Conservation (phyloP, 306 rosid species). For the Quercus bicolor region DNA sequence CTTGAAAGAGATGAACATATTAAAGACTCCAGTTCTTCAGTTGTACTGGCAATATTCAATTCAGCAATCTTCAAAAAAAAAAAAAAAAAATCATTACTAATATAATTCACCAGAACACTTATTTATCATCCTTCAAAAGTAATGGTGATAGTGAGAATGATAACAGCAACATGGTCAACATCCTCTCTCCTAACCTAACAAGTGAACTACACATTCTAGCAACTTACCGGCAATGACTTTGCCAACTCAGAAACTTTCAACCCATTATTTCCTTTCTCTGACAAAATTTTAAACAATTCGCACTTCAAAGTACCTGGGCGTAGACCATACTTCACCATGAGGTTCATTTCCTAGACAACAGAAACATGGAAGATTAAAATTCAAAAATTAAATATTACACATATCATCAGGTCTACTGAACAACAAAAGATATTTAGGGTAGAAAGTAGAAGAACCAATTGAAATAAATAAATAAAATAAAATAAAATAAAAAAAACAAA, state of each 20-base stretch:
- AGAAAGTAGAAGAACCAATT: constrained; percentile 12
- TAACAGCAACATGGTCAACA: not conserved
- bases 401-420: not conserved
- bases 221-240: constrained; percentile 58
- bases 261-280: constrained; percentile 75
- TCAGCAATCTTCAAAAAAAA: constrained; percentile 65
- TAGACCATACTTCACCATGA: constrained; percentile 65
- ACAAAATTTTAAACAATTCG: constrained; percentile 68
- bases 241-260: constrained; percentile 73
- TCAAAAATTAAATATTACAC: constrained; percentile 13
- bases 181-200: not conserved
- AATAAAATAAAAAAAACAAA: too few relatives aligned
- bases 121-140: not conserved
- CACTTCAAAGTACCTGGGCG: constrained; percentile 77
- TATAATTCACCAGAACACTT: not conserved
- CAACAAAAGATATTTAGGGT: not conserved
- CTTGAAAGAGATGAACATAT: constrained; percentile 80
- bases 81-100: constrained; percentile 26
- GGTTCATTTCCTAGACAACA: constrained; percentile 60
- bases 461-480: not conserved
- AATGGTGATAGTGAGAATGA: not conserved
- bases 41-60: constrained; percentile 58
- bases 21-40: constrained; percentile 66
- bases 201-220: not conserved
- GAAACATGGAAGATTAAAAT: constrained; percentile 11